Evolutionary conservation across 345 rosid species (phyloP).

Genomic region (Populus alba): DNA sequence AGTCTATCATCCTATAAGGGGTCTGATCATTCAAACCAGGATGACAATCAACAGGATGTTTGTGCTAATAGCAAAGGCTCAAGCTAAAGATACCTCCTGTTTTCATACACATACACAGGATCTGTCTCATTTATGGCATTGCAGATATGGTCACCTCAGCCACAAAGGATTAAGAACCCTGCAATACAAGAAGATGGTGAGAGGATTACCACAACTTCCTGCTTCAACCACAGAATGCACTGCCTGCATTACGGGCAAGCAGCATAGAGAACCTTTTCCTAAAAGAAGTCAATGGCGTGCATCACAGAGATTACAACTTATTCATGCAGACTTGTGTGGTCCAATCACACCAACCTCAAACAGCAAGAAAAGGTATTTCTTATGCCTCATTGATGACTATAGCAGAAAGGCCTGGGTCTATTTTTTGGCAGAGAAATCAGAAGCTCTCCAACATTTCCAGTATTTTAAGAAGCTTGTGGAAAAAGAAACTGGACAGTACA

Average conservation of each 20-base stretch:
- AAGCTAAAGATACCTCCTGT: rapidly evolving
- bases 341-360: background rate
- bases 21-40: background rate
- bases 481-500: background rate
- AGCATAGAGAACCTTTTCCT: background rate
- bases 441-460: background rate
- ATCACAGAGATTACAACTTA: background rate
- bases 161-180: background rate
- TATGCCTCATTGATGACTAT: slow-evolving; percentile 1
- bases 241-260: background rate
- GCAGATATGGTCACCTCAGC: background rate
- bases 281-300: slow-evolving; percentile 6
- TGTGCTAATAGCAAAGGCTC: background rate
- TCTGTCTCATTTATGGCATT: background rate
- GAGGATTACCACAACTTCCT: background rate
- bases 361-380: background rate
- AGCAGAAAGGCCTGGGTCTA: background rate
- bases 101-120: background rate
- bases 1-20: background rate
- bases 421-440: background rate
- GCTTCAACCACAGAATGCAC: background rate
- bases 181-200: background rate
- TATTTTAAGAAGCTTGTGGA: background rate
- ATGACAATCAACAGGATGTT: background rate
- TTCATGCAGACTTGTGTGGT: slow-evolving; percentile 7